Evolutionary conservation across 192 early-diverging fungal species (phyloP), one percentile per base, ranked within the genome.

Genomic region (Backusella parvicylindrica): DNA sequence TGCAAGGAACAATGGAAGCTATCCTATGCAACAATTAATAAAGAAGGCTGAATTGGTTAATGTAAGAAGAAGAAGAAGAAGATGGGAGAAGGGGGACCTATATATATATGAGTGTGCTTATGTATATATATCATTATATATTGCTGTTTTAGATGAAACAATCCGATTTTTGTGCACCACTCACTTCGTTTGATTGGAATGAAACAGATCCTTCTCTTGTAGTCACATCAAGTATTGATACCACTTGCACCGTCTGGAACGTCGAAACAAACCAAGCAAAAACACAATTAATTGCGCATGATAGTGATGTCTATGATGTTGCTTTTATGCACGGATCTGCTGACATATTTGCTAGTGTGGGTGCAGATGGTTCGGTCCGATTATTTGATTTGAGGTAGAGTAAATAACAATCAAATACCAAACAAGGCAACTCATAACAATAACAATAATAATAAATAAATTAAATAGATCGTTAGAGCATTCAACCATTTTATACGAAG

Each of bases 221-320:
- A 67, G 95, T 99, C 5, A 97, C 98, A 6, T 92, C 93, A 40
- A 93, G 92, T 73, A 97, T 99, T 63, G 98, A 99, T 81, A 99
- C 98, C 1, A 99, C 98, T n/a, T 99, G 98, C 79, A 99, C 97
- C 0, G 91, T 99, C 6, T 99, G 98, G 98, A 96, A 99, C 75
- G 89, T 99, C 9, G 92, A 95, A 86, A 93, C 95, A n/a, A 90
- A 89, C 33, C 95, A 98, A 86, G 94, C 97, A 36, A 99, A 98
- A 78, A 98, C 98, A 5, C 98, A 99, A 81, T 87, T 99, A 40
- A 99, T 99, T 87, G 98, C 98, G 3, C 98, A 99, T 79, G 98
- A 99, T 82, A 90, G 92, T 66, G 97, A 99, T 71, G 98, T 99
- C 21, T 98, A 93, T 83, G 98, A 99, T 79, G 98, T 99, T n/a